Conservation (phyloP, 495 filamentous ascomycete genomes). For the Oidiodendron maius region DNA sequence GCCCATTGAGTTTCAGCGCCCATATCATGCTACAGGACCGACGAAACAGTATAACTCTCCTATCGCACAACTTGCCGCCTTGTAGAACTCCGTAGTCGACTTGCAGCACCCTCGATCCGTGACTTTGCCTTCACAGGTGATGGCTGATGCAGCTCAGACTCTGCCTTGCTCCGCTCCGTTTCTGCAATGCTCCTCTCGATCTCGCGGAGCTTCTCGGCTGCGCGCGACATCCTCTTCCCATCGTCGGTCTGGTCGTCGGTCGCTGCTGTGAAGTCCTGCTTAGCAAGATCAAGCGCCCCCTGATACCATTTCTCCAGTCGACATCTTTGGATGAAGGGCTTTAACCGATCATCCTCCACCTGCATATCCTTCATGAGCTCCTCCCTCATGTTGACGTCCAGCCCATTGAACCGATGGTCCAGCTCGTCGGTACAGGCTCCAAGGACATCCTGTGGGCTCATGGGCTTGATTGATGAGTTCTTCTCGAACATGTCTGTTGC, state of each 20-base stretch:
- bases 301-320: conserved; percentile 49
- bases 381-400: conserved; percentile 32
- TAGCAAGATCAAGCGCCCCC: conserved; percentile 29
- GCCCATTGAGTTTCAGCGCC: too few species aligned
- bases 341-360: conserved; percentile 37
- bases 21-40: too few species aligned
- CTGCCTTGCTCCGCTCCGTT: conserved; percentile 12
- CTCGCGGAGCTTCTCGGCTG: conserved; percentile 9
- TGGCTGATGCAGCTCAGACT: conserved; percentile 16
- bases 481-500: conserved; percentile 19
- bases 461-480: conserved; percentile 9
- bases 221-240: conserved; percentile 9
- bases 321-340: conserved; percentile 36
- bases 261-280: conserved; percentile 13
- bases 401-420: conserved; percentile 31
- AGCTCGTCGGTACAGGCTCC: conserved; percentile 32
- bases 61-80: neutral
- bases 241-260: conserved; percentile 14
- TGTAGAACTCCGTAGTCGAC: conserved; percentile 9
- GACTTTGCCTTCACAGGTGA: conserved; percentile 11
- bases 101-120: conserved; percentile 5
- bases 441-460: conserved; percentile 33
- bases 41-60: too few species aligned
- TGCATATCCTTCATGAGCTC: conserved; percentile 36
- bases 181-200: conserved; percentile 17